Conservation (phyloP, 805 yeast genomes). For the Blastobotrys muscicola region DNA sequence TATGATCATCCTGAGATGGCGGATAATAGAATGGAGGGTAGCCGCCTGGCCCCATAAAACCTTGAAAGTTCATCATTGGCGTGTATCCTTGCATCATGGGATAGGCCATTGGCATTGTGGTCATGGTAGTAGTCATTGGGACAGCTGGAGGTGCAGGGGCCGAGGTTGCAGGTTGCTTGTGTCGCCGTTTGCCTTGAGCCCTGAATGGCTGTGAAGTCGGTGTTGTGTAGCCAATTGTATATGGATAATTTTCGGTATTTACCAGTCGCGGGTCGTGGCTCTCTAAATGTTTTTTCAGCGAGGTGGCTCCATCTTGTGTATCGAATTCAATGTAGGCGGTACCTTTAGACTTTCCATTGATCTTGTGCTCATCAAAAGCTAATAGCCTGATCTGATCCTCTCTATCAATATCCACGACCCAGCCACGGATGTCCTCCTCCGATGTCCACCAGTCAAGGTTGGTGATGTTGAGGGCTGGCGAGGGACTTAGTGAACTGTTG, state of each 20-base stretch:
- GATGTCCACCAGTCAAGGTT: constrained; percentile 17
- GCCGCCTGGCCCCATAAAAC: too few relatives aligned
- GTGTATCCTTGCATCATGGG: too few relatives aligned
- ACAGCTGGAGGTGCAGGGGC: too few relatives aligned
- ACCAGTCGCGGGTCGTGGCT: background rate
- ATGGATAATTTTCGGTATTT: too few relatives aligned
- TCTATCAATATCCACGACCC: constrained; percentile 10
- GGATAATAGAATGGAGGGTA: too few relatives aligned
- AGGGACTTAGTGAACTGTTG: too few relatives aligned
- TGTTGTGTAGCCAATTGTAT: too few relatives aligned
- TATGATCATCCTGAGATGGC: too few relatives aligned
- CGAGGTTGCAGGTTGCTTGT: background rate
- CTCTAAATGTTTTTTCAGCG: constrained; percentile 6
- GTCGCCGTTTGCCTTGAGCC: background rate
- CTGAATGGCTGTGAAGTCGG: background rate
- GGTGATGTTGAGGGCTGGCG: constrained; percentile 6
- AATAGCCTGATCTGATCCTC: constrained; percentile 6
- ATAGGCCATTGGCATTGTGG: too few relatives aligned
- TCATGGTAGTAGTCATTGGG: too few relatives aligned
- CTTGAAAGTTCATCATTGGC: too few relatives aligned
- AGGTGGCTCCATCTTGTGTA: constrained; percentile 6
- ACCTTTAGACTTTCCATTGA: constrained; percentile 19
- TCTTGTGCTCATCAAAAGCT: constrained; percentile 16
- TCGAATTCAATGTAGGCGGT: constrained; percentile 12
- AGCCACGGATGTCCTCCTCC: constrained; percentile 18